Evolutionary conservation across 768 basidiomycete species (phyloP).

Genomic region (Podaxis rugospora): DNA sequence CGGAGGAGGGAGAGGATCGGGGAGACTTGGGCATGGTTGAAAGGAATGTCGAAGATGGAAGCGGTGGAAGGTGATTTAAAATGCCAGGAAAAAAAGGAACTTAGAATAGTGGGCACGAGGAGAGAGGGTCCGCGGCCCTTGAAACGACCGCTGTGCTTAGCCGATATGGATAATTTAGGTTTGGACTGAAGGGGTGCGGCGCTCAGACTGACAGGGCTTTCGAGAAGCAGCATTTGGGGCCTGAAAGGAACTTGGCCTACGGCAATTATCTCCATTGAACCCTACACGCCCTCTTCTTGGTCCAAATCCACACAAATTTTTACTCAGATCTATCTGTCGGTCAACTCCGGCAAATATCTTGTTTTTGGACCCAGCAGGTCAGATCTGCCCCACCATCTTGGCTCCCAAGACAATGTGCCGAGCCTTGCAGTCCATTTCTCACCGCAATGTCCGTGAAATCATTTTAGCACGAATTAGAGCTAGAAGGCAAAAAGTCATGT

Average conservation of each 20-base stretch:
- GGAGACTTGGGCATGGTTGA: conserved; percentile 39
- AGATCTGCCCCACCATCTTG: conserved; percentile 10
- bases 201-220: conserved; percentile 40
- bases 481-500: conserved; percentile 32
- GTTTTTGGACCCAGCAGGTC: not conserved
- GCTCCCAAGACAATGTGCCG: conserved; percentile 1
- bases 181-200: conserved; percentile 44
- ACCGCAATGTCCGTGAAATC: conserved; percentile 39
- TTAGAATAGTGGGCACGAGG: conserved; percentile 68
- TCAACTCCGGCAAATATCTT: conserved; percentile 16
- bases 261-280: conserved; percentile 36
- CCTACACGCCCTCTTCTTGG: conserved; percentile 22
- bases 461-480: conserved; percentile 32
- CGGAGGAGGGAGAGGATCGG: conserved; percentile 22
- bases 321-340: conserved; percentile 19
- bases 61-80: conserved; percentile 42
- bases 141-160: conserved; percentile 36
- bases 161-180: conserved; percentile 49
- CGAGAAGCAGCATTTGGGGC: conserved; percentile 35
- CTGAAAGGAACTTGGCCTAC: conserved; percentile 29
- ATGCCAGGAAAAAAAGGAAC: conserved; percentile 59
- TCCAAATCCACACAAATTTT: conserved; percentile 22
- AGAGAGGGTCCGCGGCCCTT: conserved; percentile 52
- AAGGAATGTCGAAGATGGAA: conserved; percentile 25
- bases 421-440: conserved; percentile 33